A percentile compares a stretch with the other conserved stretches of the same genome.
These are phyloP conservation scores for Sphagnurus paluster DNA, from an alignment of 1,284 basidiomycete species.

Conservation along the genomic window DNA sequence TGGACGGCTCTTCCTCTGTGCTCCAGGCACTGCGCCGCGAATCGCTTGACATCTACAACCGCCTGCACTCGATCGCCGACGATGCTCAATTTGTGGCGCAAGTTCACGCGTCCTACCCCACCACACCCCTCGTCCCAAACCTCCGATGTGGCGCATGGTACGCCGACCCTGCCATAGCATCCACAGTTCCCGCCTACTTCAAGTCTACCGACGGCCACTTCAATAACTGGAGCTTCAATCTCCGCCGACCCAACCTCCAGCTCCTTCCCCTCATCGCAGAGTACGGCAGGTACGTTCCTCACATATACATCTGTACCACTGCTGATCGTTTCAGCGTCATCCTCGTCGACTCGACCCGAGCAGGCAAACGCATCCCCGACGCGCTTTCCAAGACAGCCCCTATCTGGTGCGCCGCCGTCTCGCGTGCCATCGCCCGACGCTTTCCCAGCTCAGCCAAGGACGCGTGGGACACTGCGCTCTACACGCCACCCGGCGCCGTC, in stretches of 20 bases:
- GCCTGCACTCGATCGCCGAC: conserved; percentile 81
- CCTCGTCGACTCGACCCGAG: conserved; percentile 90
- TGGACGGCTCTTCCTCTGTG: conserved; percentile 22
- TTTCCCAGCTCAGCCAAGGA: conserved; percentile 26
- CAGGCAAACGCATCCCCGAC: conserved; percentile 94
- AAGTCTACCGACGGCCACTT: conserved; percentile 97
- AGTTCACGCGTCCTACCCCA: conserved; percentile 57
- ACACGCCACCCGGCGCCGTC: conserved; percentile 65
- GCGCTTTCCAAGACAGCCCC: conserved; percentile 94
- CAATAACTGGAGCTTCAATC: conserved; percentile 84
- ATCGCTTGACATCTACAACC: conserved; percentile 78
- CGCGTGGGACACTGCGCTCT: conserved; percentile 55
- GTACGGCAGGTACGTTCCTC: conserved; percentile 54
- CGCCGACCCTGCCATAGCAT: conserved; percentile 66
- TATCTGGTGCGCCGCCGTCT: conserved; percentile 94
- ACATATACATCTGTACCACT: neutral
- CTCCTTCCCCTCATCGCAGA: conserved; percentile 62
- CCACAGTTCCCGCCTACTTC: conserved; percentile 74
- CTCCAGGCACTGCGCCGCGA: conserved; percentile 60
- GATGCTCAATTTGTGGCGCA: conserved; percentile 71
- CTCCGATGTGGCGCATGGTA: conserved; percentile 96
- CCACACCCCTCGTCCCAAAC: conserved; percentile 79
- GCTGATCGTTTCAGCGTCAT: conserved; percentile 57
- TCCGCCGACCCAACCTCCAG: conserved; percentile 85
- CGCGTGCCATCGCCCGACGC: conserved; percentile 58